Conservation (phyloP, 2,329 filamentous ascomycete genomes). For the Davidsoniella neocaledoniae region DNA sequence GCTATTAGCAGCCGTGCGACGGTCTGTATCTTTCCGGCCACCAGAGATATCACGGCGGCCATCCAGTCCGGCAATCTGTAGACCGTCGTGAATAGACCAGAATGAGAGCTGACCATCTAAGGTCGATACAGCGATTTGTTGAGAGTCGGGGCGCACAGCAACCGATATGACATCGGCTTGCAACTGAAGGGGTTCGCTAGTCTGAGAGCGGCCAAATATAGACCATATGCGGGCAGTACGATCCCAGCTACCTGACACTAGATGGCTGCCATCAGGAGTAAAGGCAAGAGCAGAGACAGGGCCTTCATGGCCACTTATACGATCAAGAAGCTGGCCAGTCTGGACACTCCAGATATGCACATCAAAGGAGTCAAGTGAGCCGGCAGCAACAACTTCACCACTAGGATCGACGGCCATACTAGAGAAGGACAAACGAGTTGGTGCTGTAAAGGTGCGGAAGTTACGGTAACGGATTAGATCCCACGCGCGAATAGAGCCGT, state of each 20-base stretch:
- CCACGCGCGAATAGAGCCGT: constrained; percentile 90
- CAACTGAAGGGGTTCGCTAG: constrained; percentile 81
- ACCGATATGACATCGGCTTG: constrained; percentile 82
- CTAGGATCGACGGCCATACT: constrained; percentile 93
- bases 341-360: constrained; percentile 98
- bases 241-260: constrained; percentile 94
- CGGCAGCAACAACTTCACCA: constrained; percentile 88
- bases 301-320: constrained; percentile 80
- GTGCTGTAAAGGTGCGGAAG: constrained; percentile 92
- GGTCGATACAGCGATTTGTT: constrained; percentile 81
- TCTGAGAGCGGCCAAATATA: constrained; percentile 85
- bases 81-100: constrained; percentile 79
- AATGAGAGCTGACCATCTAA: constrained; percentile 89
- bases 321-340: constrained; percentile 85
- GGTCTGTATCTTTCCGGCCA: constrained; percentile 73
- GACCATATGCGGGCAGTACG: constrained; percentile 91
- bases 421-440: constrained; percentile 78
- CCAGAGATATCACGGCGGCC: constrained; percentile 85
- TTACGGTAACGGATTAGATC: constrained; percentile 92
- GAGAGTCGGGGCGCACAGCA: constrained; percentile 74
- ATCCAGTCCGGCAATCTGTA: constrained; percentile 74
- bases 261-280: constrained; percentile 63
- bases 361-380: constrained; percentile 89
- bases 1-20: constrained; percentile 78
- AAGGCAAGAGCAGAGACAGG: constrained; percentile 82